Evolutionary conservation across 495 filamentous ascomycete genomes (phyloP), one percentile per base, ranked within the genome.

Genomic region (Penicillium psychrofluorescens): DNA sequence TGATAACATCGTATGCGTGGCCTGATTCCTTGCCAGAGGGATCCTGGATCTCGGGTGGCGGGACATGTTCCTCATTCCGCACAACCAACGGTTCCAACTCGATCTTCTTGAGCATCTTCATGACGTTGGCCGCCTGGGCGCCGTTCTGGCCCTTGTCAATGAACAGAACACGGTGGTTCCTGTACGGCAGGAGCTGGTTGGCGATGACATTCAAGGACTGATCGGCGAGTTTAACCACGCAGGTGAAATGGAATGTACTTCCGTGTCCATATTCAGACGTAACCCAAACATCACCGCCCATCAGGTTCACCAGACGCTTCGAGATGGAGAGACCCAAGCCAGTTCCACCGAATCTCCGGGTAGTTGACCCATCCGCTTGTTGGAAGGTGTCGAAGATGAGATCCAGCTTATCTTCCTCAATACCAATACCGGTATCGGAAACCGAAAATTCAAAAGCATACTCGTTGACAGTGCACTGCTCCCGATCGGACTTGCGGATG

Each of bases 381-480:
- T 95, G 94, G 81, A 99, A 99, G 11, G 92, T 99, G 64, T 97
- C 92, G 61, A 99, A 99, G 62, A 99, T 99, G 45, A 97, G 68
- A 61, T 96, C 90, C 22, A 97, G 79, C 69, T 99, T 99, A 59
- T 97, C 92, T 39, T 83, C 76, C 58, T 91, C 88, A 48, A 99
- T 97, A 53, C 92, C 92, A 58, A 99, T 99, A 41, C 92, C 92
- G 16, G 94, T 99, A 59, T 99, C 92, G 2, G 88, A 86, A 32
- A 99, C 92, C 12, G 90, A 86, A 66, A 99, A 97, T 62, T 97
- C 88, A 58, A 96, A 92, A 11, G 89, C 87, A 56, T 94, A 95
- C 59, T 95, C 86, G 49, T 84, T 80, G 16, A 75, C 71, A 1
- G 75, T 75, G 54, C 80, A 86, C 40, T 79, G 75, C 31, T 83